A percentile compares a stretch with the other conserved stretches of the same genome.
Evolutionary conservation across 805 yeast genomes (phyloP).

Genomic region (Monosporozyma aquatica): DNA sequence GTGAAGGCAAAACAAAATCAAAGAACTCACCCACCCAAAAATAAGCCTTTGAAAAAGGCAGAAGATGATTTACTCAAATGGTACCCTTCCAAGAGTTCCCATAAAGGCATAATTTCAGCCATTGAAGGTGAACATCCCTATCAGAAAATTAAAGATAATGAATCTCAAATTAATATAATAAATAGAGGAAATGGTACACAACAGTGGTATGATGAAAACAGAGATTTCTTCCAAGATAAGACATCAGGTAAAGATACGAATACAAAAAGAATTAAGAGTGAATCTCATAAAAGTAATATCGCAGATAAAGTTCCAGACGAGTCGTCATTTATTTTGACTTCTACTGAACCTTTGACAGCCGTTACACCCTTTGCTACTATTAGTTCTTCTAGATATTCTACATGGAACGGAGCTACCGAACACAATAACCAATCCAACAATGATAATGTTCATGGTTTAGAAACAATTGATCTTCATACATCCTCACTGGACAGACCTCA

Average conservation of each 20-base stretch:
- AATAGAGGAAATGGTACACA: not conserved
- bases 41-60: conserved; percentile 18
- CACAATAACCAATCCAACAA: not conserved
- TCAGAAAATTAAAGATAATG: conserved; percentile 8
- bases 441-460: not conserved
- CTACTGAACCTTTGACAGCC: not conserved
- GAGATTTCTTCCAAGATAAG: not conserved
- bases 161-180: not conserved
- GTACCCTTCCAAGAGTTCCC: conserved; percentile 21
- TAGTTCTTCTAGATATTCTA: not conserved
- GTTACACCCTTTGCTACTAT: conserved; percentile 3
- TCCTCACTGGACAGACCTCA: no score
- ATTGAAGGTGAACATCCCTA: conserved; percentile 25
- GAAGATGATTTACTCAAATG: conserved; percentile 25
- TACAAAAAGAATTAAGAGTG: not conserved
- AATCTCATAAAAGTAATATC: no score
- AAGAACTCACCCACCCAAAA: conserved; percentile 11
- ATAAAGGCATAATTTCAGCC: conserved; percentile 19
- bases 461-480: no score
- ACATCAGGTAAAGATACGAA: not conserved
- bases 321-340: conserved; percentile 3
- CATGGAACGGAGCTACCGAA: not conserved
- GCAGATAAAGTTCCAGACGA: no score
- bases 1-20: conserved; percentile 21
- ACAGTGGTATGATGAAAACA: conserved; percentile 3